Base-by-base conservation (phyloP, 208 protist species). In the Lotmaria passim region DNA sequence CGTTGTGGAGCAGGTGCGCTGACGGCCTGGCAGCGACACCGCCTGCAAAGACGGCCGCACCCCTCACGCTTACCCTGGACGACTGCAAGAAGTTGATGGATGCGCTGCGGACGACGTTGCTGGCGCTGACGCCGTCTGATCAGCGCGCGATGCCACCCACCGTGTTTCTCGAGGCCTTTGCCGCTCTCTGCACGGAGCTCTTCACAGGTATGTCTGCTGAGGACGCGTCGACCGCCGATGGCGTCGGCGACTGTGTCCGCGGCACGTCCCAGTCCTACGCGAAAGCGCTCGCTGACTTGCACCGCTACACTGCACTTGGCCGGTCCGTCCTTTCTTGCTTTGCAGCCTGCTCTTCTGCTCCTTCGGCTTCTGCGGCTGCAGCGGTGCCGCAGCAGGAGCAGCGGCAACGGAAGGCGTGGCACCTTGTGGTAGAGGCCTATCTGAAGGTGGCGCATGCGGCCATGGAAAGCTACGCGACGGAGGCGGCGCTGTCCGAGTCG, bases 81-180 rank as follows among this genome's bases (percentile, higher is more conserved):
- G 52, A 71, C 44, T 58, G 53, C 41, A 78, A 78, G 38, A 28
- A n/a, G 52, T 28, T 79, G 19, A 63, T 79, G 73, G 73, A 79
- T 46, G 66, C 43, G 19, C n/a, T 56, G 23, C 63, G 73, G 3
- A 38, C n/a, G 7, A 21, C 39, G 7, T 15, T 43, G 10, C 14
- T 52, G 30, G 23, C 21, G 1, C 10, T 59, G 47, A 23, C 61
- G 8, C 15, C 28, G 8, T 10, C 19, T 3, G 21, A 34, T 31
- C 44, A 10, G 7, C 15, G 0, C 15, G 8, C 23, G 47, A 7
- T 38, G 17, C 36, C 64, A 5, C 73, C 65, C 0, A 19, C 39
- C 8, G 43, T 36, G 31, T 68, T 78, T 30, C 26, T 77, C n/a
- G 44, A 48, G 5, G 36, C 21, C 14, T 44, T 63, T 41, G 36